phyloP scores from a whole-genome alignment of 345 rosid genomes.

The Diplotaxis tenuifolia region DNA sequence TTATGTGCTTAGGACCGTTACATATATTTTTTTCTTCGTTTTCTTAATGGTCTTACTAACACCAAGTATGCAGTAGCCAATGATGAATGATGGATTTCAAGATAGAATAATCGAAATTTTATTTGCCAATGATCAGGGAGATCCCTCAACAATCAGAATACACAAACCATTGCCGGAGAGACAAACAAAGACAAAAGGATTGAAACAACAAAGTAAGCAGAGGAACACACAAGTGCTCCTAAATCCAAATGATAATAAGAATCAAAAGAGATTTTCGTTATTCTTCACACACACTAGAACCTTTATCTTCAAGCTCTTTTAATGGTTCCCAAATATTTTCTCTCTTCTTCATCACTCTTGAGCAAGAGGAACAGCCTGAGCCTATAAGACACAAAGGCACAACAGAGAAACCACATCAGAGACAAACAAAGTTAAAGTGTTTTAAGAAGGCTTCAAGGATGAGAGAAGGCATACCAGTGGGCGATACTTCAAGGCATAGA shows the following conservation, averaged over 20 bases:
- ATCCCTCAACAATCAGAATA: conserved; percentile 20
- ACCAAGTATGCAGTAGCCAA: background rate
- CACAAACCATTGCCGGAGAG: conserved; percentile 24
- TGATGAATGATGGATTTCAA: background rate
- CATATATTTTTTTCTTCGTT: background rate
- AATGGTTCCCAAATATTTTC: conserved; percentile 14
- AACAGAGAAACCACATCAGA: background rate
- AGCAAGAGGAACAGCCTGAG: conserved; percentile 71
- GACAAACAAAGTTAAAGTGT: background rate
- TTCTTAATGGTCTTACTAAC: background rate
- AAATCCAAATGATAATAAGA: conserved; percentile 15
- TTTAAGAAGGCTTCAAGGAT: background rate
- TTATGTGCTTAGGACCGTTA: background rate
- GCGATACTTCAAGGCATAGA: conserved; percentile 76
- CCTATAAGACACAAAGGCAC: conserved; percentile 44
- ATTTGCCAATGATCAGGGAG: conserved; percentile 8
- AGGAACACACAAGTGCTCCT: conserved; percentile 23
- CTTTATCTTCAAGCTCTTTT: conserved; percentile 18
- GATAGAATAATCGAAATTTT: conserved; percentile 7
- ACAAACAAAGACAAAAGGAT: background rate
- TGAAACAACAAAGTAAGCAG: conserved; percentile 23
- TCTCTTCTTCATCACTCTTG: conserved; percentile 19
- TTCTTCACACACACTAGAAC: conserved; percentile 22
- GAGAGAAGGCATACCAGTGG: conserved; percentile 51
- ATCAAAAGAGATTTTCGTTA: conserved; percentile 30